phyloP scores from a whole-genome alignment of 2,329 filamentous ascomycete species.

The Verticillium albo-atrum region DNA sequence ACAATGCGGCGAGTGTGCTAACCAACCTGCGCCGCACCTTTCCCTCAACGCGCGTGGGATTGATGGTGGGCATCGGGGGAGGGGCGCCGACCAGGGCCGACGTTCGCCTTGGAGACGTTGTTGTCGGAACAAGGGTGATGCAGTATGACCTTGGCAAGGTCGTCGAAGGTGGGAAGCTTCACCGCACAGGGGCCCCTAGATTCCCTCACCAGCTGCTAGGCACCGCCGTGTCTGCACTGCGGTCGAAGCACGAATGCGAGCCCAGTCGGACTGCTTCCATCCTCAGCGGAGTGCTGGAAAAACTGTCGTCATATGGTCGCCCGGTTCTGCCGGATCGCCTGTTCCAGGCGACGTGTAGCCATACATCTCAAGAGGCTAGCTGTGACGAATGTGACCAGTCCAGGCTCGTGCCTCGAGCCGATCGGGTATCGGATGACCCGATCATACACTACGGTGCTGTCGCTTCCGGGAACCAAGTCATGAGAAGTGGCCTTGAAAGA shows the following conservation, averaged over 20 bases:
- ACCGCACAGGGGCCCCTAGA: not conserved
- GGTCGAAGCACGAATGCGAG: slow-evolving; percentile 1
- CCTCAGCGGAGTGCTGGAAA: rapidly evolving
- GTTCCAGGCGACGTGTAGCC: not conserved
- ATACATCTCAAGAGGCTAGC: not conserved
- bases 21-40: slow-evolving; percentile 12
- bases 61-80: slow-evolving; percentile 20
- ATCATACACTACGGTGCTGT: slow-evolving; percentile 13
- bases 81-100: slow-evolving; percentile 14
- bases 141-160: slow-evolving; percentile 20
- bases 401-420: not conserved
- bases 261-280: not conserved
- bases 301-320: not conserved
- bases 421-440: not conserved
- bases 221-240: slow-evolving; percentile 8
- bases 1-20: slow-evolving; percentile 14
- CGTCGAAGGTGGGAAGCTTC: slow-evolving; percentile 1
- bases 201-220: rapidly evolving
- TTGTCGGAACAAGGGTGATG: slow-evolving; percentile 19
- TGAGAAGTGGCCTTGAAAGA: slow-evolving; percentile 5
- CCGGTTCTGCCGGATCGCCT: slow-evolving; percentile 3
- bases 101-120: slow-evolving; percentile 18
- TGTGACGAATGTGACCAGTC: not conserved
- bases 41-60: not conserved
- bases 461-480: slow-evolving; percentile 11